These are phyloP conservation scores for Phytopythium delawarense DNA, from an alignment of 352 stramenopile species.

Conservation along the genomic window DNA sequence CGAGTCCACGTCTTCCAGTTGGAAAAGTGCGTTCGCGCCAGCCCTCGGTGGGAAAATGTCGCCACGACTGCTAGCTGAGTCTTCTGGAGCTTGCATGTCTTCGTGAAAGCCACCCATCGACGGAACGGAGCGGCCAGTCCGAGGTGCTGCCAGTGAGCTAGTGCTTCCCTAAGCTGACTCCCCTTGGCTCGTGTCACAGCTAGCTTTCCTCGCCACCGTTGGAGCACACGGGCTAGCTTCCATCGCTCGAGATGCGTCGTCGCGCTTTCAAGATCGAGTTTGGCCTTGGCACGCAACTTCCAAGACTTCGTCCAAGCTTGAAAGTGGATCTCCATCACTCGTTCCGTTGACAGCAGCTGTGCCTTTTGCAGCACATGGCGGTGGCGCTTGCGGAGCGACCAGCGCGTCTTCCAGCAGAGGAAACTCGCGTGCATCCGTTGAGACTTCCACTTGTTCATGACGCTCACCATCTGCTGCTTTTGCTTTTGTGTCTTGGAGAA, in stretches of 20 bases:
- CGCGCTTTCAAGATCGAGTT: background rate
- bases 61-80: background rate
- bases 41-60: background rate
- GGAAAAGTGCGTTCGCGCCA: background rate
- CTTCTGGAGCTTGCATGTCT: background rate
- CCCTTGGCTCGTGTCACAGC: background rate
- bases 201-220: slow-evolving; percentile 1
- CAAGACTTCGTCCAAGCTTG: slow-evolving; percentile 18
- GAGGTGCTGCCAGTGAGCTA: slow-evolving; percentile 17
- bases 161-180: slow-evolving; percentile 11
- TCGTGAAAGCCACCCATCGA: slow-evolving; percentile 3
- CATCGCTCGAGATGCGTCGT: background rate
- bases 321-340: slow-evolving; percentile 19
- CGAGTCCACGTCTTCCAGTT: background rate
- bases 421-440: slow-evolving; percentile 22
- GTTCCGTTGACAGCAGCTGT: slow-evolving; percentile 11
- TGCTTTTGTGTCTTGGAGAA: slow-evolving; percentile 14
- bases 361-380: slow-evolving; percentile 15
- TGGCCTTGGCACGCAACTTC: background rate
- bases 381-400: slow-evolving; percentile 25
- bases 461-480: slow-evolving; percentile 10
- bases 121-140: slow-evolving; percentile 15
- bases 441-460: slow-evolving; percentile 22
- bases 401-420: slow-evolving; percentile 29
- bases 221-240: slow-evolving; percentile 6